A percentile compares a stretch with the other conserved stretches of the same genome.
Evolutionary conservation across 257 asterid genomes (phyloP).

Genomic region (Solanum sitiens): DNA sequence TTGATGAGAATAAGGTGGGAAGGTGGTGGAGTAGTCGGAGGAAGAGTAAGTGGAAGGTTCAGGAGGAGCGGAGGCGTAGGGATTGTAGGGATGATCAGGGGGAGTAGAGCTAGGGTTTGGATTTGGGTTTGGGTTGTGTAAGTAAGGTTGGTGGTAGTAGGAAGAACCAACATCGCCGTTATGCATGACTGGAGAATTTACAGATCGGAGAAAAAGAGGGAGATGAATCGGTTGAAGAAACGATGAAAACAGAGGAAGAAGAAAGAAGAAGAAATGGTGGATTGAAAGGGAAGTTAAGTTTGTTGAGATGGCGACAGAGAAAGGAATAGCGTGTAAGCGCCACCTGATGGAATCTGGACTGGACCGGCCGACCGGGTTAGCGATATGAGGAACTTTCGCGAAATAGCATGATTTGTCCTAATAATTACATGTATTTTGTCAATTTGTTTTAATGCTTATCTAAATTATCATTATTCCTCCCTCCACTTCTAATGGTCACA

Average conservation of each 20-base stretch:
- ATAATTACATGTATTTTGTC: neutral
- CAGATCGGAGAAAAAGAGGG: neutral
- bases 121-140: slow-evolving; percentile 23
- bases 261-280: neutral
- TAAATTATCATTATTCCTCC: too few relatives aligned
- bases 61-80: slow-evolving; percentile 81
- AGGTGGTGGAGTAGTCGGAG: slow-evolving; percentile 6
- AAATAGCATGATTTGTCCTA: neutral
- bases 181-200: slow-evolving; percentile 4
- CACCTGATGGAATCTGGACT: neutral
- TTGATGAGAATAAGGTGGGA: slow-evolving; percentile 25
- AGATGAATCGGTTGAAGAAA: slow-evolving; percentile 15
- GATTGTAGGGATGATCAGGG: slow-evolving; percentile 6
- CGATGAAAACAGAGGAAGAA: slow-evolving; percentile 23
- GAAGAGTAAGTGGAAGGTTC: neutral
- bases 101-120: slow-evolving; percentile 18
- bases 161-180: slow-evolving; percentile 32
- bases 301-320: neutral
- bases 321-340: neutral
- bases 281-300: neutral
- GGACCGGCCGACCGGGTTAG: neutral
- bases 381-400: neutral
- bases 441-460: too few relatives aligned
- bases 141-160: slow-evolving; percentile 33
- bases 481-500: too few relatives aligned